Conservation (phyloP, 495 filamentous ascomycete genomes). For the Xylaria grammica region DNA sequence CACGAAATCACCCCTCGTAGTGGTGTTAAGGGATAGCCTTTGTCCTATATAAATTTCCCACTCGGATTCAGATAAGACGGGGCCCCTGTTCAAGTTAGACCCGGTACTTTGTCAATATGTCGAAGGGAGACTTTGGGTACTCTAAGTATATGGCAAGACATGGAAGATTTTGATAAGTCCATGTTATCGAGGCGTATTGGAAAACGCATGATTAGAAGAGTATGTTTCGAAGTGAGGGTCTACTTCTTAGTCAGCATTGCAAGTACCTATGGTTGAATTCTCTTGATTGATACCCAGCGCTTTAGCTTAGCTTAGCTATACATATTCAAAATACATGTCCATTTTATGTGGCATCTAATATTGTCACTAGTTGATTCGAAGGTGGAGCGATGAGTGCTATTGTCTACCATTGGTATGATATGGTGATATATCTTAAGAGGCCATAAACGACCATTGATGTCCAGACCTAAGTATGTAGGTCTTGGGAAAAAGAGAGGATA, state of each 20-base stretch:
- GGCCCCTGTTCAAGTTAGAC: too few relatives aligned
- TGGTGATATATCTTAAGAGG: background rate
- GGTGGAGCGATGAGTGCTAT: background rate
- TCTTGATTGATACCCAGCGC: constrained; percentile 1
- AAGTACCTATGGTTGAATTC: background rate
- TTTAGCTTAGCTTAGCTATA: background rate
- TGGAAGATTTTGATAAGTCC: background rate
- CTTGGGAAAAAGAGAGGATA: background rate
- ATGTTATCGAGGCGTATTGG: background rate
- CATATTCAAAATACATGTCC: background rate
- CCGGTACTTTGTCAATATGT: too few relatives aligned
- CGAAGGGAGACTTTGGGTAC: background rate
- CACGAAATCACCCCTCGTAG: constrained; percentile 9
- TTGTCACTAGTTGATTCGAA: too few relatives aligned
- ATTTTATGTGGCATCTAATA: background rate
- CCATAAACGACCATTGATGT: background rate
- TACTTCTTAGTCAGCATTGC: background rate
- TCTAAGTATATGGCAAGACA: background rate
- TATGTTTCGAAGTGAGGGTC: background rate
- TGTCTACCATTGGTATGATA: background rate
- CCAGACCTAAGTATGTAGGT: background rate
- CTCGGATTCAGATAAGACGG: too few relatives aligned
- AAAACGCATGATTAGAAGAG: background rate
- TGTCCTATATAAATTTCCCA: background rate
- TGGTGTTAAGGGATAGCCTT: background rate